Evolutionary conservation across 208 protist species (phyloP).

Genomic region (Trypanosoma brucei): DNA sequence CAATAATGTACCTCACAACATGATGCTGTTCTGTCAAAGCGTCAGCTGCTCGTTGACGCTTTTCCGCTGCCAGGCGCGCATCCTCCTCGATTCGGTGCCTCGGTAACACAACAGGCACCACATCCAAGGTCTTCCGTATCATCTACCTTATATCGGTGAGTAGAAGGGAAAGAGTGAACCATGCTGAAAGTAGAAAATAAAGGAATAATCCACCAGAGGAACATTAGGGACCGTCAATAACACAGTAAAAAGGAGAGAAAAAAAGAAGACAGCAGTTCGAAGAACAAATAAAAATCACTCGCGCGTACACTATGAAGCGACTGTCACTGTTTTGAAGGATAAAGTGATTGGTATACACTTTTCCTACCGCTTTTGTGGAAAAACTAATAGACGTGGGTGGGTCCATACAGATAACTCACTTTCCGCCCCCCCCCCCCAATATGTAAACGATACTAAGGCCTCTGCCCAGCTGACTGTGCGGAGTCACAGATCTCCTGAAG

Average conservation of each 20-base stretch:
- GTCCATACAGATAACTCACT: too few species aligned
- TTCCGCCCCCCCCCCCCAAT: too few species aligned
- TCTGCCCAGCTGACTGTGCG: background rate
- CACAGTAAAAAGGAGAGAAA: background rate
- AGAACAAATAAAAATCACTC: background rate
- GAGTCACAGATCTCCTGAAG: conserved; percentile 22
- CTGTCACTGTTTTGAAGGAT: too few species aligned
- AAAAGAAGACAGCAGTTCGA: background rate
- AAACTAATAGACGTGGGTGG: too few species aligned
- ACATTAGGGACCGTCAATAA: too few species aligned
- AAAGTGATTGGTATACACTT: too few species aligned
- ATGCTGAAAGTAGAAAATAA: conserved; percentile 1
- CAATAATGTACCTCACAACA: background rate
- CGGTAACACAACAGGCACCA: conserved; percentile 21
- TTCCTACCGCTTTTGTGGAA: too few species aligned
- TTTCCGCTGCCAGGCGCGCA: conserved; percentile 14
- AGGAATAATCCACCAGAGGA: too few species aligned
- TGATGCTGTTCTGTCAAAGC: conserved; percentile 1
- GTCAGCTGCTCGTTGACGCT: background rate
- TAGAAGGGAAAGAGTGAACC: background rate
- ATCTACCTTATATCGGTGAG: conserved; percentile 1
- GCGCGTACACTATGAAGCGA: background rate
- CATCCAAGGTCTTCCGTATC: conserved; percentile 21
- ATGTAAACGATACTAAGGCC: too few species aligned
- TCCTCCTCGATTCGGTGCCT: conserved; percentile 25